Percentiles rank a stretch among this genome's conserved stretches.
Evolutionary conservation across 108 stramenopile genomes (phyloP).

Genomic region (Nitzschia inconspicua): DNA sequence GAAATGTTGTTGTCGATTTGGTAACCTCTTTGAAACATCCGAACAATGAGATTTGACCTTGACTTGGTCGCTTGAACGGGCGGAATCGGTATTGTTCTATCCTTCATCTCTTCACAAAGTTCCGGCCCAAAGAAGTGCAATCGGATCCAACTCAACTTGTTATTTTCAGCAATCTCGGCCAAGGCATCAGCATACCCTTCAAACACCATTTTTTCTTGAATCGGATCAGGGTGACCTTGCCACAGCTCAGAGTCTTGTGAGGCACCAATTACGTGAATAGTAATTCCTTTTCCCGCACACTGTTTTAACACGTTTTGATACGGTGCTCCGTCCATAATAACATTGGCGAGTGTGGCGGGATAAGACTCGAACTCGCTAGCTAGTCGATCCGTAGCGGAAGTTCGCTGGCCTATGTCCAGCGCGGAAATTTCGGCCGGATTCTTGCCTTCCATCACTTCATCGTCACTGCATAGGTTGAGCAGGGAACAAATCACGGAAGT

Average conservation of each 20-base stretch:
- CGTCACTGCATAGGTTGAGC: constrained; percentile 62
- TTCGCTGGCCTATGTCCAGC: constrained; percentile 12
- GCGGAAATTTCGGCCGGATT: constrained; percentile 4
- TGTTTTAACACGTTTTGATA: constrained; percentile 34
- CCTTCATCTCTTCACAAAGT: constrained; percentile 46
- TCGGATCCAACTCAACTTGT: constrained; percentile 30
- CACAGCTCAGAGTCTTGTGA: constrained; percentile 80
- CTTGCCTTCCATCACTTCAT: constrained; percentile 51
- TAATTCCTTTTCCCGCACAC: constrained; percentile 26
- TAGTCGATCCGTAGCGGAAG: constrained; percentile 66
- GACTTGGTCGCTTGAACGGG: constrained; percentile 20
- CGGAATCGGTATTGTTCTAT: constrained; percentile 28
- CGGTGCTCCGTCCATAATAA: constrained; percentile 57
- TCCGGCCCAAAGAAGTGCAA: constrained; percentile 76
- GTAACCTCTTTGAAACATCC: constrained; percentile 28
- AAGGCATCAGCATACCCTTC: constrained; percentile 82
- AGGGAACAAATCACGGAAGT: constrained; percentile 73
- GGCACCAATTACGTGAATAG: constrained; percentile 80
- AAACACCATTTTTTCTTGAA: constrained; percentile 22
- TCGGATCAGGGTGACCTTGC: constrained; percentile 40
- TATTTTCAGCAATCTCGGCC: constrained; percentile 50
- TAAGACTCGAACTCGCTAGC: constrained; percentile 81
- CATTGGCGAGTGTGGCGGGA: constrained; percentile 84
- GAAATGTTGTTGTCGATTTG: constrained; percentile 10
- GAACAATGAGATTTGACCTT: constrained; percentile 16